Evolutionary conservation across 345 rosid species (phyloP).

Genomic region (Eucalyptus sp.): DNA sequence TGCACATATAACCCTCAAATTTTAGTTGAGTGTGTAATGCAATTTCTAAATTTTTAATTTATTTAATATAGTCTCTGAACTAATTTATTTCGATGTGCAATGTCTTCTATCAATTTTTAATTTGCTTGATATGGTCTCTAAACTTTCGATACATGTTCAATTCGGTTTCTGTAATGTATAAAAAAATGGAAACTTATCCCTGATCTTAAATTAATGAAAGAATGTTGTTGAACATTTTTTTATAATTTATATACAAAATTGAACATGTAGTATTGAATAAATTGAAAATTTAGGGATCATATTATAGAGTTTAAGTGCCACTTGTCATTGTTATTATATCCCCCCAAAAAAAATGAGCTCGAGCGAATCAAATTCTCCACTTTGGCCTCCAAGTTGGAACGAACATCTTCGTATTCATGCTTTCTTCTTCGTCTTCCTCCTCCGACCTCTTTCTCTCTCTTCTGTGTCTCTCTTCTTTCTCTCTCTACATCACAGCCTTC

Average conservation of each 20-base stretch:
- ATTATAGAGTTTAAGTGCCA: background rate
- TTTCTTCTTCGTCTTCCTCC: background rate
- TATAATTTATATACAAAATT: too few species aligned
- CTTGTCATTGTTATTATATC: background rate
- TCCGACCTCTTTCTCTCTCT: background rate
- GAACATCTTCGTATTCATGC: background rate
- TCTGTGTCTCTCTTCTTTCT: background rate
- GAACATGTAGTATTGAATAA: fast-evolving
- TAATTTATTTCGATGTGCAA: fast-evolving
- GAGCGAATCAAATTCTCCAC: background rate
- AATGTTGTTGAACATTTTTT: fast-evolving
- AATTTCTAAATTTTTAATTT: too few species aligned
- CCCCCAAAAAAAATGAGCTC: background rate
- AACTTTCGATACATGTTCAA: fast-evolving
- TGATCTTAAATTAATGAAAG: fast-evolving
- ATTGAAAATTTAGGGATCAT: fast-evolving
- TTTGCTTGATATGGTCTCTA: fast-evolving
- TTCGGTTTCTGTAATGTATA: fast-evolving
- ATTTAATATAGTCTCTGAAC: too few species aligned
- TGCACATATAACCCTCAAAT: too few species aligned
- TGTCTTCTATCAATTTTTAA: fast-evolving
- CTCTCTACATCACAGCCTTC: background rate
- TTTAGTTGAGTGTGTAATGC: too few species aligned
- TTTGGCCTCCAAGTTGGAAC: background rate
- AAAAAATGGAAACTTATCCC: fast-evolving